Conservation (phyloP, 2,329 filamentous ascomycete genomes). For the Cladosporium sphaerospermum region DNA sequence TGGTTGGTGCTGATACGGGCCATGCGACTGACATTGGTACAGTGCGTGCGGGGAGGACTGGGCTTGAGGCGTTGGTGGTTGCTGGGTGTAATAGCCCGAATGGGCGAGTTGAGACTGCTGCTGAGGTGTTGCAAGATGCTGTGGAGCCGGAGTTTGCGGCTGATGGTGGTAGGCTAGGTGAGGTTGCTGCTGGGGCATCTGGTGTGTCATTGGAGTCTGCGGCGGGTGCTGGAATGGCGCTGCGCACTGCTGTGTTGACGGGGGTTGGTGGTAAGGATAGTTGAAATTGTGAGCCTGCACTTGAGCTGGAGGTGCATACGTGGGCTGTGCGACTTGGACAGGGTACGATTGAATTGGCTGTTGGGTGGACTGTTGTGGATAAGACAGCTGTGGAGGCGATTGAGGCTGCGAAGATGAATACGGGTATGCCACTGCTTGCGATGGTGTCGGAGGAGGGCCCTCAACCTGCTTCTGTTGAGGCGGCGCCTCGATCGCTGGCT, state of each 20-base stretch:
- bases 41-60: neutral
- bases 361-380: neutral
- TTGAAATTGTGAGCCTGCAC: neutral
- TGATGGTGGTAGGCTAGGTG: neutral
- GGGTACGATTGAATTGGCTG: neutral
- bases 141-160: neutral
- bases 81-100: neutral
- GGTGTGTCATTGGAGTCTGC: neutral
- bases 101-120: neutral
- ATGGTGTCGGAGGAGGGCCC: neutral
- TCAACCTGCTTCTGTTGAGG: neutral
- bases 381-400: neutral
- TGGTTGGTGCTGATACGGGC: neutral
- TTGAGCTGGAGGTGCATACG: neutral
- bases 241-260: neutral
- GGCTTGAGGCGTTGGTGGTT: neutral
- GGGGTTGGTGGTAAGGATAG: neutral
- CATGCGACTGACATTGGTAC: neutral
- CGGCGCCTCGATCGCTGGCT: neutral
- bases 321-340: neutral
- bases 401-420: neutral
- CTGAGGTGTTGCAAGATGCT: too few relatives aligned
- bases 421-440: too few relatives aligned
- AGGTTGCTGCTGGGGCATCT: neutral
- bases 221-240: neutral